Conservation (phyloP, 1,284 basidiomycete genomes). For the Heterobasidion parviporum region DNA sequence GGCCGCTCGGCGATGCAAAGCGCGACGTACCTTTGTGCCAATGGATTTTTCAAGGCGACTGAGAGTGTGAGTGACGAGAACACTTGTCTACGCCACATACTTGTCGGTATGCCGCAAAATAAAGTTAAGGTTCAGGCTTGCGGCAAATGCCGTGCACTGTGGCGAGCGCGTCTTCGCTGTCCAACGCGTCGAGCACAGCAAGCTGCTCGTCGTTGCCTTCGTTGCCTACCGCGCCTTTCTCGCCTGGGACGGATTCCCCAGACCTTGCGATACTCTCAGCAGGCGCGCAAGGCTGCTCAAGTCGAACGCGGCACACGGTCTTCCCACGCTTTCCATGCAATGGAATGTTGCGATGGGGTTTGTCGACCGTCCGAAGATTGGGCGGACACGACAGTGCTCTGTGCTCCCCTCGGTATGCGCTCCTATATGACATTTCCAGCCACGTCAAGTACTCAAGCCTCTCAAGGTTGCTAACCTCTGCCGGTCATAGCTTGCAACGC, state of each 20-base stretch:
- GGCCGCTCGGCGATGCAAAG: background rate
- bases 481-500: background rate
- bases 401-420: constrained; percentile 7
- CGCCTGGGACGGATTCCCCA: too few species aligned
- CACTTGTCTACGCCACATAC: background rate
- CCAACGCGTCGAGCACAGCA: constrained; percentile 2
- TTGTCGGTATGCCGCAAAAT: background rate
- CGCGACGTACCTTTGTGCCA: constrained; percentile 47
- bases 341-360: constrained; percentile 48
- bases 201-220: constrained; percentile 3
- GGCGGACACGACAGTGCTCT: constrained; percentile 20
- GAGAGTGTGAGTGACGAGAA: constrained; percentile 6
- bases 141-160: background rate
- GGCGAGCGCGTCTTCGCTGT: background rate
- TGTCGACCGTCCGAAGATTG: constrained; percentile 29
- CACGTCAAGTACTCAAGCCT: background rate
- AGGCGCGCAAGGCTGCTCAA: background rate
- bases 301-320: background rate
- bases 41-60: constrained; percentile 84
- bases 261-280: background rate
- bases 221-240: background rate
- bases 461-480: background rate
- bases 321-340: constrained; percentile 25
- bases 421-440: background rate
- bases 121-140: constrained; percentile 10